Base-by-base conservation (phyloP, 2,329 filamentous ascomycete genomes). In the Fusarium tuaranense region DNA sequence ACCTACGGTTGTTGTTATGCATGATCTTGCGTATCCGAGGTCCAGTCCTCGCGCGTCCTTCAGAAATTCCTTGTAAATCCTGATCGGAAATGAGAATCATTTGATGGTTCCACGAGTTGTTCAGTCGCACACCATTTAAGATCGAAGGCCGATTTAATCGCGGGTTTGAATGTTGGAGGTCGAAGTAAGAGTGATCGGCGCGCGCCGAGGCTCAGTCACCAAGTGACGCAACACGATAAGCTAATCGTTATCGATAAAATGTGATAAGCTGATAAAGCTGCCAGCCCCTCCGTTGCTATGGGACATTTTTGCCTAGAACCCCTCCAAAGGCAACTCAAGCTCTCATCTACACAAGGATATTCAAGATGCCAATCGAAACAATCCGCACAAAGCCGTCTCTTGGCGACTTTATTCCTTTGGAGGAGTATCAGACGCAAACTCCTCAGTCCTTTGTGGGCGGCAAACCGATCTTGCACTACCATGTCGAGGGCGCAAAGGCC, bases 341-440 rank as follows among this genome's bases (percentile, higher is more conserved):
- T 69, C 46, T 69, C 46, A 38, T 39, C 48, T n/a, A 62, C 46
- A 32, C n/a, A 55, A 51, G 32, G 38, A 36, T 36, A 63, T 27
- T 57, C 55, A 72, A 34, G 22, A 84, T 84, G 83, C 79, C 88
- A 58, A 85, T 88, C 36, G 89, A 87, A 6, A 91, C 89, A 1
- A 89, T 94, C 55, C 87, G 87, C 59, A 84, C 84, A 4, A 85
- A 90, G 32, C 92, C 92, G 7, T 84, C 87, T 18, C 78, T 86
- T 16, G 85, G 86, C 39, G 89, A 91, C 79, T 95, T 91, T 82
- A 91, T 88, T 38, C 85, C 89, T 6, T 87, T 95, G 55, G 85
- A 87, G 68, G 91, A 94, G 70, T 93, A 95, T 80, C 90, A 94
- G 81, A 86, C 91, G 63, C 90, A 92, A 78, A 96, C 94, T 1